Conservation (phyloP, 1,139 yeast species). For the Meyerozyma sp. region DNA sequence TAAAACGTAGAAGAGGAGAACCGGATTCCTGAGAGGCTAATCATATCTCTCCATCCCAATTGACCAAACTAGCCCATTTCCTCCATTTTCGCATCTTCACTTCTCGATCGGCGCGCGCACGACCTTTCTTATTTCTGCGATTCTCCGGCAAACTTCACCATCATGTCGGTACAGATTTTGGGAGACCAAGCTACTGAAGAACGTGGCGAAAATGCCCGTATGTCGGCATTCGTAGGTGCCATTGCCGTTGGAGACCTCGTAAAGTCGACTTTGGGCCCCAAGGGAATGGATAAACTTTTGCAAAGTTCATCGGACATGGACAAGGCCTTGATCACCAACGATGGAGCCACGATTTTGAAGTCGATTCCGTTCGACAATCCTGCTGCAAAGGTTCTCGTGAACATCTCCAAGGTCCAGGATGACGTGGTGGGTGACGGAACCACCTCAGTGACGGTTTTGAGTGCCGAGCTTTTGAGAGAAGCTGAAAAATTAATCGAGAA, state of each 20-base stretch:
- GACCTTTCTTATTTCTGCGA: neutral
- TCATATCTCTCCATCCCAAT: no score
- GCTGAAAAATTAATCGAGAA: constrained; percentile 91
- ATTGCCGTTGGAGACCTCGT: constrained; percentile 98
- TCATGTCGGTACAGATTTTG: constrained; percentile 81
- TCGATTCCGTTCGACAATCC: constrained; percentile 96
- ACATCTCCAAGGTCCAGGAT: constrained; percentile 94
- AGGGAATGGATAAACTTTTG: constrained; percentile 94
- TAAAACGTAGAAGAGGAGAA: no score
- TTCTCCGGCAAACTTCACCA: neutral
- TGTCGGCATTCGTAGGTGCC: constrained; percentile 96
- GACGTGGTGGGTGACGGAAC: constrained; percentile 99
- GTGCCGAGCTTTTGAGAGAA: constrained; percentile 89
- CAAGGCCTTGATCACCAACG: constrained; percentile 82
- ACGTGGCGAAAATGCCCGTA: constrained; percentile 95
- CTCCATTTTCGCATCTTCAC: neutral
- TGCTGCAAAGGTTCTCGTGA: constrained; percentile 95
- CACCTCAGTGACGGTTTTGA: constrained; percentile 92
- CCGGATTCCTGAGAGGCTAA: no score
- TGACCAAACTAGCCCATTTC: no score
- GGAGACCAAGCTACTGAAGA: constrained; percentile 98
- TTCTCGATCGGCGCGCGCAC: neutral
- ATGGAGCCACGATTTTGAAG: constrained; percentile 95
- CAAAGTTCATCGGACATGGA: constrained; percentile 79
- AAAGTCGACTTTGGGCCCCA: constrained; percentile 93